Conservation (phyloP, 2,329 filamentous ascomycete genomes). For the Mollisiaceae sp. region DNA sequence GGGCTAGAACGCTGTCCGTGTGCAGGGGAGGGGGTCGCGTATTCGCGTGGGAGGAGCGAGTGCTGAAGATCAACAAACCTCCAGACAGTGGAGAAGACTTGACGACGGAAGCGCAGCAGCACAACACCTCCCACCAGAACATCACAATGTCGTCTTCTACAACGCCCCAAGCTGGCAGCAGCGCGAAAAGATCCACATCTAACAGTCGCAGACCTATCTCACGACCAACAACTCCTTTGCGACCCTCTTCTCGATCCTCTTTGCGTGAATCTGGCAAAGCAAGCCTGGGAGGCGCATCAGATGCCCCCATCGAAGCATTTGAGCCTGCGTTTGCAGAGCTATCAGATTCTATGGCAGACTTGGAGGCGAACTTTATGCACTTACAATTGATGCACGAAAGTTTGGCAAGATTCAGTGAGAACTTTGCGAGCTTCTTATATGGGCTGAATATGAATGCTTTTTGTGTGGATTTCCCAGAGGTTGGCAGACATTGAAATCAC, state of each 20-base stretch:
- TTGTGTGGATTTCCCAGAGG: conserved; percentile 96
- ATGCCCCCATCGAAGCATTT: conserved; percentile 78
- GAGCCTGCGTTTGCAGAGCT: conserved; percentile 94
- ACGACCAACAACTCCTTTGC: conserved; percentile 86
- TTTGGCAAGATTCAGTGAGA: conserved; percentile 90
- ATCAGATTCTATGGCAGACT: conserved; percentile 89
- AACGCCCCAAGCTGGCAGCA: conserved; percentile 37
- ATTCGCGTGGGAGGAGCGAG: conserved; percentile 1
- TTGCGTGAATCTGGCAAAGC: conserved; percentile 72
- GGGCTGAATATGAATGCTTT: conserved; percentile 99
- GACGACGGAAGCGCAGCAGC: background rate
- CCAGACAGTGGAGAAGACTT: background rate
- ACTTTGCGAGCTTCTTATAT: conserved; percentile 93
- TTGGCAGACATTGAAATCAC: conserved; percentile 45
- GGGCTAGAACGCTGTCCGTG: background rate
- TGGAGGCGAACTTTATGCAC: conserved; percentile 97
- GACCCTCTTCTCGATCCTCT: conserved; percentile 87
- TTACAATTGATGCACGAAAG: conserved; percentile 97
- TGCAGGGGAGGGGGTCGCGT: background rate
- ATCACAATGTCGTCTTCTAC: conserved; percentile 36
- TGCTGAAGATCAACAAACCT: conserved; percentile 1
- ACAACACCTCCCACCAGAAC: conserved; percentile 1
- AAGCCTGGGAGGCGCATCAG: conserved; percentile 55
- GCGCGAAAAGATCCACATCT: conserved; percentile 39
- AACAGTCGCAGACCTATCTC: conserved; percentile 42